phyloP scores from a whole-genome alignment of 1,284 basidiomycete genomes.

The Mycosarcoma mackinlayi region DNA sequence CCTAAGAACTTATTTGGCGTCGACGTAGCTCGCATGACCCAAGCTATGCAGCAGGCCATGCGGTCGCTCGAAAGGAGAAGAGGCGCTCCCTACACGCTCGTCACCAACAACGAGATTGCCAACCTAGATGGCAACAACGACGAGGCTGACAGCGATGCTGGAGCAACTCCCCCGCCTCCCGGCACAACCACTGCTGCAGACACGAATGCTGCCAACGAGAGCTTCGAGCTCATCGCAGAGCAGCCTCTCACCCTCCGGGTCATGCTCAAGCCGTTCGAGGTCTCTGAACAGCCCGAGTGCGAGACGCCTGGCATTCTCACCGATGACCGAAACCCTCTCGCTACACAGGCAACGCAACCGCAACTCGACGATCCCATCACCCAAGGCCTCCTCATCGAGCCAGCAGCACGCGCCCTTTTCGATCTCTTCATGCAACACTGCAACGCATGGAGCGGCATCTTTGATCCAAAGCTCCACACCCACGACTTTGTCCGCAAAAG shows the following conservation, averaged over 20 bases:
- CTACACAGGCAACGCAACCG: constrained; percentile 24
- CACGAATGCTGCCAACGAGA: constrained; percentile 47
- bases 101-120: constrained; percentile 44
- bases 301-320: constrained; percentile 30
- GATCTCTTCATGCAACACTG: constrained; percentile 43
- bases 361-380: constrained; percentile 45
- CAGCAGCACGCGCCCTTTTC: constrained; percentile 44
- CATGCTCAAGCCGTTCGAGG: constrained; percentile 54
- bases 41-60: constrained; percentile 50
- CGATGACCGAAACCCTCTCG: constrained; percentile 36
- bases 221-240: constrained; percentile 50
- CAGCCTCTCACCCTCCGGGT: constrained; percentile 44
- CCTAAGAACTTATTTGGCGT: constrained; percentile 46
- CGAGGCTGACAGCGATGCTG: constrained; percentile 28
- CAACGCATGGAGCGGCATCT: constrained; percentile 38
- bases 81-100: constrained; percentile 47
- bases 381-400: constrained; percentile 36
- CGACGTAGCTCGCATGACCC: constrained; percentile 42
- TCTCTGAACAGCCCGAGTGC: constrained; percentile 38
- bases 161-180: constrained; percentile 29
- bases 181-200: constrained; percentile 22
- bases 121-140: constrained; percentile 32
- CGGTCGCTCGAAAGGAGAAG: constrained; percentile 35
- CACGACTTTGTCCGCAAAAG: constrained; percentile 53
- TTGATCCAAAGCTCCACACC: constrained; percentile 43